Conservation (phyloP, 192 early-diverging fungal genomes). For the Coemansia sp. region DNA sequence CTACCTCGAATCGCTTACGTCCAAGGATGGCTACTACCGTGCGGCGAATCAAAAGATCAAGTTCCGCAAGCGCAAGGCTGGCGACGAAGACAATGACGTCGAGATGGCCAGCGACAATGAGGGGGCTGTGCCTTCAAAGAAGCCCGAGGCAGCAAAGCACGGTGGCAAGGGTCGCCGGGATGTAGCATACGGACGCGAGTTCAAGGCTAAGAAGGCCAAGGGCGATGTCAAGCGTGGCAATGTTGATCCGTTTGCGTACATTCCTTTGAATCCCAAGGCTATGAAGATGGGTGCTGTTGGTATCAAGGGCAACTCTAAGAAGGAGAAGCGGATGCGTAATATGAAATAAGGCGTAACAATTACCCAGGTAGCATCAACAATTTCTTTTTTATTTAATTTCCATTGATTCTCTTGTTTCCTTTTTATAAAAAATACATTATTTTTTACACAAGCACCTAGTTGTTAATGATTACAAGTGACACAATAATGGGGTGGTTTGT, state of each 20-base stretch:
- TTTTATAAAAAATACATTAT: background rate
- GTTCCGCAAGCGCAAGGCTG: slow-evolving; percentile 73
- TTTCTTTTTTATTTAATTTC: slow-evolving; percentile 5
- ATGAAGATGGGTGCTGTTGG: slow-evolving; percentile 47
- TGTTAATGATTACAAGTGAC: background rate
- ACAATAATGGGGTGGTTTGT: background rate
- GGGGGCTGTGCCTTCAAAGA: slow-evolving; percentile 36
- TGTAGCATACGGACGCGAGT: slow-evolving; percentile 57
- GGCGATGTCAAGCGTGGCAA: slow-evolving; percentile 89
- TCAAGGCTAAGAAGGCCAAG: slow-evolving; percentile 78
- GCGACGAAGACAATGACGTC: slow-evolving; percentile 56
- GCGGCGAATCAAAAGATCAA: slow-evolving; percentile 81
- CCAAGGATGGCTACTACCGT: slow-evolving; percentile 83
- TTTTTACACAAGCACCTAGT: background rate
- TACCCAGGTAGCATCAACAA: no score
- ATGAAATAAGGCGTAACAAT: slow-evolving; percentile 5
- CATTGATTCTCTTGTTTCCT: slow-evolving; percentile 8
- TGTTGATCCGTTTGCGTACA: slow-evolving; percentile 93
- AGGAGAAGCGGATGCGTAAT: slow-evolving; percentile 39
- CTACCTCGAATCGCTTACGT: slow-evolving; percentile 75
- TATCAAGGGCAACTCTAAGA: slow-evolving; percentile 45
- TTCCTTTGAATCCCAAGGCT: slow-evolving; percentile 67
- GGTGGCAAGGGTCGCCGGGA: slow-evolving; percentile 38
- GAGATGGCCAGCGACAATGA: slow-evolving; percentile 69
- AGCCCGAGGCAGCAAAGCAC: slow-evolving; percentile 16